Conservation (phyloP, 306 rosid genomes). For the Lotus japonicus region DNA sequence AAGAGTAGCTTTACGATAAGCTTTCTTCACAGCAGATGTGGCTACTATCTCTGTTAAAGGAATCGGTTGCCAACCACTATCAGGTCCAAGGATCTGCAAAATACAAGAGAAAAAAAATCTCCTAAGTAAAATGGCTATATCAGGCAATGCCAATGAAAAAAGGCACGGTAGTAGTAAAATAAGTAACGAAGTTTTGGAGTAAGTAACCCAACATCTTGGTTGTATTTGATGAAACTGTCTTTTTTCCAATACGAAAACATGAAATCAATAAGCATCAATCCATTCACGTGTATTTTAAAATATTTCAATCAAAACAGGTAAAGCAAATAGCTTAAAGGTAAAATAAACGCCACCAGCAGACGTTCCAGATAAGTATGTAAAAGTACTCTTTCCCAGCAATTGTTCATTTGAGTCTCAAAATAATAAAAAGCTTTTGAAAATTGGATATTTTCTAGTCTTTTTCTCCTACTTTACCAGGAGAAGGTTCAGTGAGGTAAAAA, state of each 20-base stretch:
- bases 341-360: background rate
- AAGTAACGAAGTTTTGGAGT: background rate
- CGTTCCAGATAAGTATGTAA: background rate
- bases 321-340: background rate
- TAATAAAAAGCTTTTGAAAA: background rate
- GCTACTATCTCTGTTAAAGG: conserved; percentile 66
- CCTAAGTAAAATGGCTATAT: conserved; percentile 5
- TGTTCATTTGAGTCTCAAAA: background rate
- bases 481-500: background rate
- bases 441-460: background rate
- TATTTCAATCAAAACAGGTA: background rate
- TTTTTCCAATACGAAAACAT: background rate
- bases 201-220: background rate
- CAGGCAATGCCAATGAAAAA: background rate
- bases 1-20: conserved; percentile 88
- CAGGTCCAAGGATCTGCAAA: conserved; percentile 79
- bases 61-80: conserved; percentile 88
- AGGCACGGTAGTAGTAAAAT: background rate
- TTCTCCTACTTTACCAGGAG: background rate
- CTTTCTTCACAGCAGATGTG: conserved; percentile 62
- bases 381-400: background rate
- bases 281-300: background rate
- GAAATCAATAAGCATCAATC: background rate
- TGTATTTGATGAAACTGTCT: background rate
- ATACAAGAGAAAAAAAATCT: background rate